Conservation (phyloP, 2,329 filamentous ascomycete genomes). For the Endothia cerciana region DNA sequence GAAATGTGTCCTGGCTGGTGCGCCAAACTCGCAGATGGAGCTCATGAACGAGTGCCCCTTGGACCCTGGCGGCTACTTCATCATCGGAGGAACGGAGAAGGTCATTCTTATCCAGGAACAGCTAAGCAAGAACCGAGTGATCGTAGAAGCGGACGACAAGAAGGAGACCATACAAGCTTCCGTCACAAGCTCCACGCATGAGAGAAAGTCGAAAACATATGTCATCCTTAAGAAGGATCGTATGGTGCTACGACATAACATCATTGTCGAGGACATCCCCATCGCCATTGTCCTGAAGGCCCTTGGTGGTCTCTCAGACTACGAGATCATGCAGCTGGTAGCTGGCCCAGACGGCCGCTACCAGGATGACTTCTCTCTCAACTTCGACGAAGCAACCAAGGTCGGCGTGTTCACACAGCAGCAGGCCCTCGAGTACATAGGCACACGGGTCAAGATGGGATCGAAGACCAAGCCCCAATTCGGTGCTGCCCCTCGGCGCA, state of each 20-base stretch:
- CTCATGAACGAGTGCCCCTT: constrained; percentile 92
- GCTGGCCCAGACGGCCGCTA: constrained; percentile 86
- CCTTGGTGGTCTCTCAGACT: constrained; percentile 89
- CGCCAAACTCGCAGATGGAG: constrained; percentile 87
- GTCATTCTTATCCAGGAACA: constrained; percentile 98
- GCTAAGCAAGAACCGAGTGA: constrained; percentile 97
- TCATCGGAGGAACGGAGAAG: constrained; percentile 96
- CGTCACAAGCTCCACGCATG: constrained; percentile 96
- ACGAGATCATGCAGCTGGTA: constrained; percentile 90
- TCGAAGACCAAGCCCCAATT: constrained; percentile 62
- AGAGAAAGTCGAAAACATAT: constrained; percentile 97
- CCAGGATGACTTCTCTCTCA: constrained; percentile 93
- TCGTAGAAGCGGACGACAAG: constrained; percentile 90
- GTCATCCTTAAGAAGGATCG: constrained; percentile 92
- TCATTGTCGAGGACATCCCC: constrained; percentile 89
- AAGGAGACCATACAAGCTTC: constrained; percentile 94
- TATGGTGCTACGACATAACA: constrained; percentile 89
- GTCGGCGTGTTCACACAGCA: constrained; percentile 89
- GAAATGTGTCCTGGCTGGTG: constrained; percentile 84
- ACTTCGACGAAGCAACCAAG: constrained; percentile 90
- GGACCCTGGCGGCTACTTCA: constrained; percentile 96
- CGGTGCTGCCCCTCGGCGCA: constrained; percentile 65
- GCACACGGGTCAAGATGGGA: constrained; percentile 84
- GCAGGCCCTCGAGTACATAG: constrained; percentile 92
- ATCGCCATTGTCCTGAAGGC: constrained; percentile 93